These are phyloP conservation scores for Vigna unguiculata DNA, from an alignment of 306 rosid genomes.

Conservation along the genomic window DNA sequence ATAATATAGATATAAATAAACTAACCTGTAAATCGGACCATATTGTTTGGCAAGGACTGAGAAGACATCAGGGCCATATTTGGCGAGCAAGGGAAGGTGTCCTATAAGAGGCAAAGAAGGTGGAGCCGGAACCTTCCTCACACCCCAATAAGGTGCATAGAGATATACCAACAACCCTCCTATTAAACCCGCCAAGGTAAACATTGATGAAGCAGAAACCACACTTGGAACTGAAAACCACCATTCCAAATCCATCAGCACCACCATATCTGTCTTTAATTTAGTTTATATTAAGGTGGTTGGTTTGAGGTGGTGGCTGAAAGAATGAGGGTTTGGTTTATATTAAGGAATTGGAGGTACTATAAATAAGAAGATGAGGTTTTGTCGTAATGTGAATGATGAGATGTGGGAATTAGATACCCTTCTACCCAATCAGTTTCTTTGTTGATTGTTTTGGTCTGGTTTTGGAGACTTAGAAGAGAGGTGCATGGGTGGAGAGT, in stretches of 20 bases:
- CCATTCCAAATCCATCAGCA: conserved; percentile 47
- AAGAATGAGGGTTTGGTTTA: conserved; percentile 22
- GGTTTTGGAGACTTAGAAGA: conserved; percentile 12
- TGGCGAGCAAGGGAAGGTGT: conserved; percentile 89
- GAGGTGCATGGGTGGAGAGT: conserved; percentile 36
- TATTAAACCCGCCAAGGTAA: conserved; percentile 55
- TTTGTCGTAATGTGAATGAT: conserved; percentile 67
- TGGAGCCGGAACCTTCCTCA: conserved; percentile 91
- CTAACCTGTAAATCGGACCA: conserved; percentile 94
- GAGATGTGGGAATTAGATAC: conserved; percentile 55
- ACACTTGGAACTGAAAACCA: conserved; percentile 23
- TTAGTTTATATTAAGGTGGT: not conserved
- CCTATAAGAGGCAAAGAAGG: conserved; percentile 79
- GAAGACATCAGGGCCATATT: conserved; percentile 89
- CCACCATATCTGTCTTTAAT: not conserved
- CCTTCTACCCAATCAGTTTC: conserved; percentile 11
- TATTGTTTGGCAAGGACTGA: conserved; percentile 84
- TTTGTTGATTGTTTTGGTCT: conserved; percentile 18
- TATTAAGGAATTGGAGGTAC: conserved; percentile 35
- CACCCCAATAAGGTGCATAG: conserved; percentile 80
- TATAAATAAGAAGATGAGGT: conserved; percentile 7
- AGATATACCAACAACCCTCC: conserved; percentile 63
- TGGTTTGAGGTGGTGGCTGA: not conserved
- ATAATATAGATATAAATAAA: not conserved
- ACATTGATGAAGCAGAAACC: conserved; percentile 45